A percentile compares a stretch with the other conserved stretches of the same genome.
phyloP scores from a whole-genome alignment of 345 rosid species.

The Orychophragmus violaceus region DNA sequence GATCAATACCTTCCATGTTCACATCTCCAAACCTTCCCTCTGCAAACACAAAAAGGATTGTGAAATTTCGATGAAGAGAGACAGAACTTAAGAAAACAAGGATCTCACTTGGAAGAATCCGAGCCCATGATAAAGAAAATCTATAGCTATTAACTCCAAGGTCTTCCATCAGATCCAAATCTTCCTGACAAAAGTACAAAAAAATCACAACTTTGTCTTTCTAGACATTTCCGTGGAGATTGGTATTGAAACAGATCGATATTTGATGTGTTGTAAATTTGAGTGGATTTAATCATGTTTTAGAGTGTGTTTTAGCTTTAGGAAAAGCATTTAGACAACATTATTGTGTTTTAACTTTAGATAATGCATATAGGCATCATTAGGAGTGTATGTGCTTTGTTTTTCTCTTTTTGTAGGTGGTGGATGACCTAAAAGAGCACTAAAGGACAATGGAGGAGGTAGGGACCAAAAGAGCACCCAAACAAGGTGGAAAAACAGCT shows the following conservation, averaged over 20 bases:
- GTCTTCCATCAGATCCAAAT: constrained; percentile 27
- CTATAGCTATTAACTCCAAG: constrained; percentile 66
- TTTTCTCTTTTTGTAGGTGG: too few relatives aligned
- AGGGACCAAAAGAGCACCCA: too few relatives aligned
- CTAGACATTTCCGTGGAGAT: not conserved
- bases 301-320: too few relatives aligned
- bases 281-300: too few relatives aligned
- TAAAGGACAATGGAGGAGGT: too few relatives aligned
- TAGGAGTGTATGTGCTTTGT: too few relatives aligned
- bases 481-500: too few relatives aligned
- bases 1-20: constrained; percentile 53
- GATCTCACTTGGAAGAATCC: constrained; percentile 62
- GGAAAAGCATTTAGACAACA: too few relatives aligned
- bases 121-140: constrained; percentile 76
- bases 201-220: not conserved
- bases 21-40: constrained; percentile 67
- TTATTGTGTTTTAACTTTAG: too few relatives aligned
- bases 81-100: not conserved
- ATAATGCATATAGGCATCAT: too few relatives aligned
- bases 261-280: too few relatives aligned
- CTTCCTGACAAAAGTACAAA: constrained; percentile 22
- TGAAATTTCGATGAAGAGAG: not conserved
- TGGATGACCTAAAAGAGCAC: too few relatives aligned
- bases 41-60: not conserved
- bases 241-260: not conserved